Base-by-base conservation (phyloP, 2,329 filamentous ascomycete species). In the Chalara sp. region DNA sequence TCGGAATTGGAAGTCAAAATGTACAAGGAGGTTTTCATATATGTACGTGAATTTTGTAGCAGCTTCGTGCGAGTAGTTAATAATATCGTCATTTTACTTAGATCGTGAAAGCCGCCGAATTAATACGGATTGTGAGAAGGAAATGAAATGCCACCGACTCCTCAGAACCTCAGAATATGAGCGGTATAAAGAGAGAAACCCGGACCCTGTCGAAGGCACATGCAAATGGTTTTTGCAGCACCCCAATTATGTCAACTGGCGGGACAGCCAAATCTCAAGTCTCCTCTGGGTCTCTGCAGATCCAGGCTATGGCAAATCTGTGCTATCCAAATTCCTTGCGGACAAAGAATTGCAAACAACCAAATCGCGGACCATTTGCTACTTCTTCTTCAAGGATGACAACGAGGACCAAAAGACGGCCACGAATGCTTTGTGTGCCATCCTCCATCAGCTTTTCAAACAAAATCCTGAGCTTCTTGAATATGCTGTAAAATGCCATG, bases 261-360 rank as follows among this genome's bases (percentile, higher is more conserved):
- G 65, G 10, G 43, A 52, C 5, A 44, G 6, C 32, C 44, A 57
- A 6, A 55, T 61, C 0, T 63, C 62, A 1, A 64, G 63, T 0
- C 58, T 61, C 0, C 49, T 71, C 5, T 53, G 68, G n/a, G 61
- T 70, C 29, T 60, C 69, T 5, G 68, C 66, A 4, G 67, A 70
- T 51, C 67, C 67, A 32, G 68, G 67, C 0, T 71, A 66, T 44
- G 68, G 69, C 3, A 71, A 70, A 52, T 70, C 67, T 0, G 67
- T 65, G 37, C 44, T 72, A 44, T 62, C 68, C n/a, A 67, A 62
- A 40, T 63, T 63, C 46, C 59, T 70, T 0, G 54, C 68, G 28
- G 62, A 69, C 35, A 43, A 43, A 11, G 41, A 43, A 43, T 28
- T 43, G 28, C 41, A 43, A 43, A 21, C 41, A 43, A 11, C 41